phyloP scores from a whole-genome alignment of 129 eudicot genomes.

The Escallonia rubra region DNA sequence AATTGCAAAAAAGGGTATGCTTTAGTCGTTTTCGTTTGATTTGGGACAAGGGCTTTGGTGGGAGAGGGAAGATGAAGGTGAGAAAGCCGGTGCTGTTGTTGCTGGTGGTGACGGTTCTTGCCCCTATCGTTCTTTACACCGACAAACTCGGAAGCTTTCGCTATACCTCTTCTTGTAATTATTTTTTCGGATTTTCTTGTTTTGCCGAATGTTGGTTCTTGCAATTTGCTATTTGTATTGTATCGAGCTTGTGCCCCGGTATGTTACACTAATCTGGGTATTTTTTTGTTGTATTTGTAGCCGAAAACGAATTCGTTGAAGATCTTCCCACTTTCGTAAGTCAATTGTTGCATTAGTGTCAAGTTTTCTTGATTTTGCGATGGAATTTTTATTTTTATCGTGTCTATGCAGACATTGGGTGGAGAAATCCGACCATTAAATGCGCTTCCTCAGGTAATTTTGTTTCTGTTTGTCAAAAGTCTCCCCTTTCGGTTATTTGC shows the following conservation, averaged over 20 bases:
- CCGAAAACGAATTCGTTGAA: conserved; percentile 29
- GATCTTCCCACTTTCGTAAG: conserved; percentile 53
- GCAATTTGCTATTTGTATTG: too few species aligned
- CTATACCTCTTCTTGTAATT: conserved; percentile 26
- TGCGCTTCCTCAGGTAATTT: conserved; percentile 69
- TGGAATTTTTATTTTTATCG: background rate
- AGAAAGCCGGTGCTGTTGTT: conserved; percentile 40
- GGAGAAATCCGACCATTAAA: conserved; percentile 47
- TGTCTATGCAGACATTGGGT: conserved; percentile 49
- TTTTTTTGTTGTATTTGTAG: conserved; percentile 21
- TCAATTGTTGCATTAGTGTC: background rate
- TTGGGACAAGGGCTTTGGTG: background rate
- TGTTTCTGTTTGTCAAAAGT: background rate
- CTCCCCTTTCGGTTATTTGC: background rate
- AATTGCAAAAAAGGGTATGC: too few species aligned
- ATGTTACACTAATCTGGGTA: background rate
- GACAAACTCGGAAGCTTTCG: conserved; percentile 35
- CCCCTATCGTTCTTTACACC: conserved; percentile 71
- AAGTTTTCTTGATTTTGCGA: background rate
- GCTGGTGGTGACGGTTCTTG: conserved; percentile 57
- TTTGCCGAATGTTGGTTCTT: background rate
- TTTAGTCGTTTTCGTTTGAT: background rate
- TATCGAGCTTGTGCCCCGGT: too few species aligned
- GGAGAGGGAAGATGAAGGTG: conserved; percentile 32
- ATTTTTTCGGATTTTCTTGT: background rate